phyloP scores from a whole-genome alignment of 108 stramenopile species.

The Pseudonitzschia multistriata region DNA sequence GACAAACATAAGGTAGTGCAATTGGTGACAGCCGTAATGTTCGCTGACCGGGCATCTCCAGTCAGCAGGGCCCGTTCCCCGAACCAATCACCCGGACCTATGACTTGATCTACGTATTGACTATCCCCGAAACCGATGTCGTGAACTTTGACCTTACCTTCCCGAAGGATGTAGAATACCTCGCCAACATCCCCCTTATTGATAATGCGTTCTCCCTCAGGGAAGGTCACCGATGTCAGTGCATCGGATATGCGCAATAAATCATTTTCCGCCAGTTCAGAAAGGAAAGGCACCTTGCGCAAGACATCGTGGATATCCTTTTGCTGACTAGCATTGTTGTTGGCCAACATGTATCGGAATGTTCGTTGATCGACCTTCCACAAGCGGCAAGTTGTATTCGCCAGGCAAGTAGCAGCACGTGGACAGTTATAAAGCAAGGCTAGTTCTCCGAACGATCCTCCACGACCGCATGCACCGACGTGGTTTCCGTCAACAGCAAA shows the following conservation, averaged over 20 bases:
- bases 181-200: conserved; percentile 94
- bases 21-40: conserved; percentile 63
- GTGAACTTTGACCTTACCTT: conserved; percentile 86
- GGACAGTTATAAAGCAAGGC: conserved; percentile 89
- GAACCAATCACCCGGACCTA: conserved; percentile 91
- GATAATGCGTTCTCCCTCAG: conserved; percentile 83
- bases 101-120: conserved; percentile 71
- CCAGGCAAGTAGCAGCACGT: conserved; percentile 85
- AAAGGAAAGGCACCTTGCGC: conserved; percentile 73
- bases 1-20: conserved; percentile 75
- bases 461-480: conserved; percentile 76
- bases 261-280: conserved; percentile 68
- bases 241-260: conserved; percentile 81
- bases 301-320: conserved; percentile 71
- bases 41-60: conserved; percentile 91
- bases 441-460: conserved; percentile 88
- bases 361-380: conserved; percentile 89
- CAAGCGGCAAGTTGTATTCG: conserved; percentile 78
- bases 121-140: conserved; percentile 88
- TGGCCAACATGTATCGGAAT: conserved; percentile 90
- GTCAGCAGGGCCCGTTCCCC: conserved; percentile 96
- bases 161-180: conserved; percentile 91
- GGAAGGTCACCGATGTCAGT: conserved; percentile 75
- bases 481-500: conserved; percentile 86
- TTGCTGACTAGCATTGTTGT: conserved; percentile 70